Conservation (phyloP, 1,139 yeast species). For the Diutina mesorugosa region DNA sequence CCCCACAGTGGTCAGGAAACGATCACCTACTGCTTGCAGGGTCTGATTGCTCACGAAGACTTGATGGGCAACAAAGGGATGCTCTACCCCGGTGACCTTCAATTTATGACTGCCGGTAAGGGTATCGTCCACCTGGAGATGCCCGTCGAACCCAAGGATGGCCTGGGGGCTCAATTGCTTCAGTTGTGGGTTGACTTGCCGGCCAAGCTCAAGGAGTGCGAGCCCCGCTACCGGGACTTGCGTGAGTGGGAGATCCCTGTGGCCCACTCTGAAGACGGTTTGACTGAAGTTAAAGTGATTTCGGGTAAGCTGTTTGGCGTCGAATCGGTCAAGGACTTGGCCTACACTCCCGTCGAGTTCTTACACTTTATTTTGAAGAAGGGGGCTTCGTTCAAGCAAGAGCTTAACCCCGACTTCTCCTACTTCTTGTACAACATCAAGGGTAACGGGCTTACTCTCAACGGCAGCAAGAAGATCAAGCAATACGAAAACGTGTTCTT, state of each 20-base stretch:
- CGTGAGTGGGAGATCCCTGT: constrained; percentile 58
- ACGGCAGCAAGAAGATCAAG: constrained; percentile 21
- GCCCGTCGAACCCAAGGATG: constrained; percentile 54
- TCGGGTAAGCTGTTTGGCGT: constrained; percentile 71
- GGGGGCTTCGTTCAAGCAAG: constrained; percentile 56
- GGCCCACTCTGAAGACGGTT: constrained; percentile 50
- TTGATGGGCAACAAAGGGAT: constrained; percentile 78
- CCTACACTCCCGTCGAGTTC: constrained; percentile 75
- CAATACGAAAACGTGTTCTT: constrained; percentile 49
- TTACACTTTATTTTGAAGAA: constrained; percentile 57
- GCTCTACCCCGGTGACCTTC: constrained; percentile 74
- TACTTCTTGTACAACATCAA: constrained; percentile 58
- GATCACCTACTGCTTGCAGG: constrained; percentile 59
- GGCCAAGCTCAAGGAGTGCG: constrained; percentile 46
- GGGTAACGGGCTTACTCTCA: constrained; percentile 43
- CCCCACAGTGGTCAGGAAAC: constrained; percentile 93
- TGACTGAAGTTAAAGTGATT: constrained; percentile 58
- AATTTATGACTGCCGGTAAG: constrained; percentile 90
- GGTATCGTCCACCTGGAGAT: constrained; percentile 83
- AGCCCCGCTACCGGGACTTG: constrained; percentile 76
- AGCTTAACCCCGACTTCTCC: constrained; percentile 51
- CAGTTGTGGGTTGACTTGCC: constrained; percentile 93
- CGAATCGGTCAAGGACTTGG: constrained; percentile 61
- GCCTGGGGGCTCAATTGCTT: constrained; percentile 52
- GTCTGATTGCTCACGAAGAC: constrained; percentile 83